Conservation (phyloP, 2,329 filamentous ascomycete species). For the Lachnellula willkommii region DNA sequence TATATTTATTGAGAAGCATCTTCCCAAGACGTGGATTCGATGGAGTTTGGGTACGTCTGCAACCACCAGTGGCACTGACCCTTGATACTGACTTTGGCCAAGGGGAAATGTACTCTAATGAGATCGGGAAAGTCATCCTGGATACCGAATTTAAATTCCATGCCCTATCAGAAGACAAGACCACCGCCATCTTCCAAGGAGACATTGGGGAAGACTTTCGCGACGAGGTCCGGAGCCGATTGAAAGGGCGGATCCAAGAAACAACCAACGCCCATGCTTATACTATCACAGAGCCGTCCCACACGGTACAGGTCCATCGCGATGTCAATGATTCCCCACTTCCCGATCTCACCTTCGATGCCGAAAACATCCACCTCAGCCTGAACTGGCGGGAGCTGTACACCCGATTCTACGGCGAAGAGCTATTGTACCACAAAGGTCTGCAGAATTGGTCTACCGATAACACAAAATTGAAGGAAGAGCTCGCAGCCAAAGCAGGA, state of each 20-base stretch:
- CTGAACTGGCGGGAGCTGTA: constrained; percentile 11
- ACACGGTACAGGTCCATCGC: constrained; percentile 10
- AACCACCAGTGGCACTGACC: neutral
- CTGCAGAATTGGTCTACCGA: neutral
- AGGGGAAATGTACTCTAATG: neutral
- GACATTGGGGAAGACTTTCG: neutral
- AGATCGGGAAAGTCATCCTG: neutral
- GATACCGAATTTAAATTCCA: constrained; percentile 1
- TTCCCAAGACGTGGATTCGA: constrained; percentile 11
- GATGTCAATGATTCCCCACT: constrained; percentile 13
- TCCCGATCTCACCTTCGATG: constrained; percentile 5
- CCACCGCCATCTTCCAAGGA: neutral
- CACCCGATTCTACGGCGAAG: constrained; percentile 11
- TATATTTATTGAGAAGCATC: constrained; percentile 13
- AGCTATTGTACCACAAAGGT: constrained; percentile 3
- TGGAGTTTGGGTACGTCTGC: constrained; percentile 11
- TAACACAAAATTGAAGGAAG: constrained; percentile 1
- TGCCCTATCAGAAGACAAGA: constrained; percentile 2
- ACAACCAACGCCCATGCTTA: neutral
- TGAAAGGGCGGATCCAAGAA: neutral
- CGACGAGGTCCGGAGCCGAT: neutral
- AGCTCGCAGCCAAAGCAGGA: constrained; percentile 3
- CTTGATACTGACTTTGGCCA: neutral
- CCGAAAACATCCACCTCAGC: constrained; percentile 1
- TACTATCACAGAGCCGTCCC: neutral